These are phyloP conservation scores for Cadophora luteo-olivacea DNA, from an alignment of 2,329 filamentous ascomycete genomes.

Conservation along the genomic window DNA sequence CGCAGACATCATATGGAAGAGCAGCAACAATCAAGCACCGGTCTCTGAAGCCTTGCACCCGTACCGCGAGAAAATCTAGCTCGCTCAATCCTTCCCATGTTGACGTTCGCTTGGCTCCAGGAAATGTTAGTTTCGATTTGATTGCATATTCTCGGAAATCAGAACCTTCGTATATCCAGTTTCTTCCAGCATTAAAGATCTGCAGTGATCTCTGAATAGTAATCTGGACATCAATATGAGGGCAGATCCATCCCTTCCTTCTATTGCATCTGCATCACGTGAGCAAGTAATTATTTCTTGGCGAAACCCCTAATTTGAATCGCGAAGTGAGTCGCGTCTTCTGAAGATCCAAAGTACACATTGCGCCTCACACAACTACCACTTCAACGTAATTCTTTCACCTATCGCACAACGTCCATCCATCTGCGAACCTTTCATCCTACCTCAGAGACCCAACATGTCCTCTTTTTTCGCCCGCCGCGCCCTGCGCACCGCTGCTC, in stretches of 20 bases:
- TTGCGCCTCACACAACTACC: slow-evolving; percentile 13
- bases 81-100: neutral
- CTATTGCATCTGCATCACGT: neutral
- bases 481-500: slow-evolving; percentile 50
- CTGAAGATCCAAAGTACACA: neutral
- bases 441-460: slow-evolving; percentile 31
- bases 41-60: neutral
- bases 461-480: slow-evolving; percentile 42
- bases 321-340: neutral
- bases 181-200: too few relatives aligned
- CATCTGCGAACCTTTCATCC: neutral
- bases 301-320: neutral
- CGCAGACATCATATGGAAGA: neutral
- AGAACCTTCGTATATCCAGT: neutral
- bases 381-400: neutral
- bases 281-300: neutral
- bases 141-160: too few relatives aligned
- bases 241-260: neutral
- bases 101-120: neutral
- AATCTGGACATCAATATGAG: too few relatives aligned
- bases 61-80: neutral
- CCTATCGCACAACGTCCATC: neutral
- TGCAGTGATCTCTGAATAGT: too few relatives aligned
- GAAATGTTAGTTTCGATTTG: neutral
- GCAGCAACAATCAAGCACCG: neutral